A percentile compares a stretch with the other conserved stretches of the same genome.
Conservation (phyloP, 371 early-diverging fungal genomes). For the Nematocida sp. region DNA sequence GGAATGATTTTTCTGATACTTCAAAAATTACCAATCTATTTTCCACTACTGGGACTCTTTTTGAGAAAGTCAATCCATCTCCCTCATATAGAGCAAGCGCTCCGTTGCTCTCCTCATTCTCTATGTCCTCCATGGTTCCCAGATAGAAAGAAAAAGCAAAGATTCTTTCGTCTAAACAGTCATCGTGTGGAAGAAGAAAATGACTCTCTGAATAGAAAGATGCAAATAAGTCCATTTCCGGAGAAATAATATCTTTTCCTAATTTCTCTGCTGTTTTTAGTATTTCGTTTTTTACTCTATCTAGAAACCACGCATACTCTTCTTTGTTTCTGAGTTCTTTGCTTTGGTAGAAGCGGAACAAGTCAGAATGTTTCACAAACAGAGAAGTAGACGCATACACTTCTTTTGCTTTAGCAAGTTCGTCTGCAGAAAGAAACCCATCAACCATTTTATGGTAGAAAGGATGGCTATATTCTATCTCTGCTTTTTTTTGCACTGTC, state of each 20-base stretch:
- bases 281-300: constrained; percentile 32
- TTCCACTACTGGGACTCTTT: constrained; percentile 54
- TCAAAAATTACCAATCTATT: constrained; percentile 67
- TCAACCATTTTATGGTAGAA: constrained; percentile 51
- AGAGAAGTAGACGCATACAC: constrained; percentile 20
- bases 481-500: background rate
- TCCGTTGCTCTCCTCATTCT: background rate
- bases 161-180: constrained; percentile 59
- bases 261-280: constrained; percentile 2
- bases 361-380: constrained; percentile 59
- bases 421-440: constrained; percentile 39
- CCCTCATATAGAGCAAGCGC: constrained; percentile 65
- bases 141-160: constrained; percentile 67
- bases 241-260: constrained; percentile 7
- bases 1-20: constrained; percentile 64
- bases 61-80: constrained; percentile 50
- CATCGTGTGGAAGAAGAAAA: constrained; percentile 67
- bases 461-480: constrained; percentile 1
- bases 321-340: constrained; percentile 57
- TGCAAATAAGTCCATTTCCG: constrained; percentile 61
- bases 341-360: constrained; percentile 66
- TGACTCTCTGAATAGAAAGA: constrained; percentile 62
- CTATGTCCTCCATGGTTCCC: background rate
- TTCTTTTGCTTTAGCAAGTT: constrained; percentile 6
- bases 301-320: constrained; percentile 53